These are phyloP conservation scores for Crithidia acanthocephali DNA, from an alignment of 208 protist genomes.

Conservation along the genomic window DNA sequence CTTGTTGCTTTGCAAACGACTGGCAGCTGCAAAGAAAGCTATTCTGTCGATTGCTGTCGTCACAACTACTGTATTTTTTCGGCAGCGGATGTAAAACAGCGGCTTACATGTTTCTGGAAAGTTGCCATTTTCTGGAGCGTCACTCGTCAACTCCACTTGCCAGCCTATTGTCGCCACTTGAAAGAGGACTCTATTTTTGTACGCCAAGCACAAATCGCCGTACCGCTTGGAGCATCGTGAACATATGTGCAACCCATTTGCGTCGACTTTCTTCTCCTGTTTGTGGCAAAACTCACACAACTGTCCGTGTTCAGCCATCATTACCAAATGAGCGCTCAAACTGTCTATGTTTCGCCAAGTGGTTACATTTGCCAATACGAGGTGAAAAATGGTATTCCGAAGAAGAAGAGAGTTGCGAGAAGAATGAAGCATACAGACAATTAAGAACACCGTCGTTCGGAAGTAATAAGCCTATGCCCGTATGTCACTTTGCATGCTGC, in stretches of 20 bases:
- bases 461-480: no score
- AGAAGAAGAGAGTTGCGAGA: no score
- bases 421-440: no score
- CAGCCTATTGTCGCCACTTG: constrained; percentile 12
- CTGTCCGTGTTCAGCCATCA: neutral
- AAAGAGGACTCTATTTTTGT: constrained; percentile 3
- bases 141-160: constrained; percentile 12
- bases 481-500: no score
- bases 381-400: no score
- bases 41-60: constrained; percentile 30
- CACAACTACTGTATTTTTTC: constrained; percentile 5
- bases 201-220: constrained; percentile 15
- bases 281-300: constrained; percentile 29
- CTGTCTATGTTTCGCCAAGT: no score
- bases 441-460: no score
- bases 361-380: no score
- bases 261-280: neutral
- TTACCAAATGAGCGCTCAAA: no score
- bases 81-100: constrained; percentile 30
- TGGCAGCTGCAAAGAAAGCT: constrained; percentile 28
- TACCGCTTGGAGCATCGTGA: constrained; percentile 19
- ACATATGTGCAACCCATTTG: constrained; percentile 20
- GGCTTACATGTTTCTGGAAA: constrained; percentile 18
- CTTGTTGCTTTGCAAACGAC: constrained; percentile 21
- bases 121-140: neutral